These are phyloP conservation scores for Lentinula sp. DNA, from an alignment of 768 basidiomycete species.

Conservation along the genomic window DNA sequence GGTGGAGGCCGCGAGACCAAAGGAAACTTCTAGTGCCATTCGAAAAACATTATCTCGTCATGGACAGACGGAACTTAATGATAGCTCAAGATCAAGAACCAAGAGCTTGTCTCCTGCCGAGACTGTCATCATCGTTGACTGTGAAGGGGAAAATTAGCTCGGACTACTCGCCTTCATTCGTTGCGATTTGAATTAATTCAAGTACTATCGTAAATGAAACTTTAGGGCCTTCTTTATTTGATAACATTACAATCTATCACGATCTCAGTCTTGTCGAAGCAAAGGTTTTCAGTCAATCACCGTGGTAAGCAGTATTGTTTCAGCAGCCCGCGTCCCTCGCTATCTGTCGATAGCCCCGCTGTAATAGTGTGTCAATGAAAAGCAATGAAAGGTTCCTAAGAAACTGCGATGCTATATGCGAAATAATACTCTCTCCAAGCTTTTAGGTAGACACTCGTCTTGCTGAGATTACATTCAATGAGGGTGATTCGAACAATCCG, in stretches of 20 bases:
- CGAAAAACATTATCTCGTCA: background rate
- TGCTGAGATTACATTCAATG: no score
- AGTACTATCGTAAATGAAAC: background rate
- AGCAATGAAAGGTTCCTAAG: no score
- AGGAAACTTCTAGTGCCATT: slow-evolving; percentile 8
- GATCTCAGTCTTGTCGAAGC: background rate
- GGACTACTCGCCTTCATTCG: background rate
- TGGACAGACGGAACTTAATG: background rate
- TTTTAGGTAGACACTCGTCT: no score
- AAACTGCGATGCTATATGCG: no score
- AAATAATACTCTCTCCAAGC: no score
- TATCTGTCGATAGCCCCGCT: no score
- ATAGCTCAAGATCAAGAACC: background rate
- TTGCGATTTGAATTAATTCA: background rate
- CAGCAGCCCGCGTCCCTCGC: no score
- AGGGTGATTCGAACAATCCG: no score
- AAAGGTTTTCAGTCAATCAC: no score
- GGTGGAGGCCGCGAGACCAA: slow-evolving; percentile 28
- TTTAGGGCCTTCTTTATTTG: background rate
- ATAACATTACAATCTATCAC: background rate
- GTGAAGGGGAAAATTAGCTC: slow-evolving; percentile 21
- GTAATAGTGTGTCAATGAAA: no score
- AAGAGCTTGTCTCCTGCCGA: slow-evolving; percentile 7
- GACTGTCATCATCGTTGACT: slow-evolving; percentile 27
- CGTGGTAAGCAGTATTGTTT: no score